Conservation (phyloP, 2,329 filamentous ascomycete species). For the Aspergillus cejpii region DNA sequence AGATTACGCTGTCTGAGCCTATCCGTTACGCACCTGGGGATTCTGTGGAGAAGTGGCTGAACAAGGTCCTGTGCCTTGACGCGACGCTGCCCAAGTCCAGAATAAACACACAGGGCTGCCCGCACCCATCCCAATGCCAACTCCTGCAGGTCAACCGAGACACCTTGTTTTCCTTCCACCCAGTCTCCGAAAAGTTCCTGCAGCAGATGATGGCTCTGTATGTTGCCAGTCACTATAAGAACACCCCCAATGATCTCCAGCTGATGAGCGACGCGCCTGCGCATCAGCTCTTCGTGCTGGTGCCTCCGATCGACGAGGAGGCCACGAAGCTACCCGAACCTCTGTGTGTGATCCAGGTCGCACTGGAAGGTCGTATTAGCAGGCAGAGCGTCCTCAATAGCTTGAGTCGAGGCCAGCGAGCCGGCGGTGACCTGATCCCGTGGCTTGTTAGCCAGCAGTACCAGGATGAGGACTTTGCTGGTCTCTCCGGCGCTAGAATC, state of each 20-base stretch:
- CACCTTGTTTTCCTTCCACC: slow-evolving; percentile 95
- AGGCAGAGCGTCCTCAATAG: slow-evolving; percentile 85
- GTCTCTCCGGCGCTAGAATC: slow-evolving; percentile 81
- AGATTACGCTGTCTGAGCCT: slow-evolving; percentile 87
- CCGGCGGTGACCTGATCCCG: slow-evolving; percentile 87
- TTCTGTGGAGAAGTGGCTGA: slow-evolving; percentile 91
- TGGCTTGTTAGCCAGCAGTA: slow-evolving; percentile 98
- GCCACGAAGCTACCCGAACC: slow-evolving; percentile 80
- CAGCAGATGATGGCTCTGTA: slow-evolving; percentile 98
- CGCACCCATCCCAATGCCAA: slow-evolving; percentile 85
- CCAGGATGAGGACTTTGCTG: slow-evolving; percentile 93
- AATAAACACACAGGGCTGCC: slow-evolving; percentile 67
- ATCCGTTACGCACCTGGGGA: slow-evolving; percentile 92
- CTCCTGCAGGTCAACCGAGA: slow-evolving; percentile 92
- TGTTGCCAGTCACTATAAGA: slow-evolving; percentile 96
- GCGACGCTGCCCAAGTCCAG: slow-evolving; percentile 77
- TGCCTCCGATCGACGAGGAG: slow-evolving; percentile 73
- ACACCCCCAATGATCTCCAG: slow-evolving; percentile 95
- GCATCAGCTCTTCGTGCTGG: slow-evolving; percentile 90
- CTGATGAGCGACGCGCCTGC: slow-evolving; percentile 97
- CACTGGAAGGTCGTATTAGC: slow-evolving; percentile 91
- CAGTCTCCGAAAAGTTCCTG: slow-evolving; percentile 91
- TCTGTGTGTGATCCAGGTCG: slow-evolving; percentile 88
- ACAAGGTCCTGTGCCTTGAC: slow-evolving; percentile 86
- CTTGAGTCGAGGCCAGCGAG: slow-evolving; percentile 78